Conservation (phyloP, 2,329 filamentous ascomycete species). For the Microascus cirrosus region DNA sequence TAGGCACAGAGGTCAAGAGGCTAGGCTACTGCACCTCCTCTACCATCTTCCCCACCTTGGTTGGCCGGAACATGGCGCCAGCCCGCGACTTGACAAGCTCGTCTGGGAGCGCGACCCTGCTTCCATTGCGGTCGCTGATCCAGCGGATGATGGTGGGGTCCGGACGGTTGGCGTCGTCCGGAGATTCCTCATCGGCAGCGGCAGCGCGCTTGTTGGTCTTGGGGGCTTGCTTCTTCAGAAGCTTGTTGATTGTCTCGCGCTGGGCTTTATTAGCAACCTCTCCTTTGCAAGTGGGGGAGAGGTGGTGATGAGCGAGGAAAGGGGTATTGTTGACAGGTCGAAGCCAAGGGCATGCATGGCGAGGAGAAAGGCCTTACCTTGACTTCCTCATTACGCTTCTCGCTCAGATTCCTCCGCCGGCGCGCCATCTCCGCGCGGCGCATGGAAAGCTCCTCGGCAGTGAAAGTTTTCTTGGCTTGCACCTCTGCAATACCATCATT, state of each 20-base stretch:
- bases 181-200: slow-evolving; percentile 18
- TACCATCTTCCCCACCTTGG: slow-evolving; percentile 36
- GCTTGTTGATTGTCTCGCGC: slow-evolving; percentile 88
- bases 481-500: slow-evolving; percentile 34
- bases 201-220: slow-evolving; percentile 51
- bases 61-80: slow-evolving; percentile 42
- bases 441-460: slow-evolving; percentile 51
- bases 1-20: not conserved
- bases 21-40: slow-evolving; percentile 36
- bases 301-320: not conserved
- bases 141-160: slow-evolving; percentile 58
- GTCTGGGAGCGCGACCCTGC: slow-evolving; percentile 50
- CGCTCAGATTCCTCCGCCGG: slow-evolving; percentile 48
- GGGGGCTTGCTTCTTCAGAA: slow-evolving; percentile 75
- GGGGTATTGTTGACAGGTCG: not conserved
- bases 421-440: slow-evolving; percentile 51
- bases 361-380: slow-evolving; percentile 29
- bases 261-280: slow-evolving; percentile 17
- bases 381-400: slow-evolving; percentile 54
- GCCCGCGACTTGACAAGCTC: slow-evolving; percentile 56
- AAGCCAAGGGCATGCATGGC: not conserved
- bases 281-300: not conserved
- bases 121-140: slow-evolving; percentile 56
- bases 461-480: slow-evolving; percentile 51
- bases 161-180: slow-evolving; percentile 38